Conservation (phyloP, 768 basidiomycete genomes). For the Tylopilus plumbeoviolaceoides region DNA sequence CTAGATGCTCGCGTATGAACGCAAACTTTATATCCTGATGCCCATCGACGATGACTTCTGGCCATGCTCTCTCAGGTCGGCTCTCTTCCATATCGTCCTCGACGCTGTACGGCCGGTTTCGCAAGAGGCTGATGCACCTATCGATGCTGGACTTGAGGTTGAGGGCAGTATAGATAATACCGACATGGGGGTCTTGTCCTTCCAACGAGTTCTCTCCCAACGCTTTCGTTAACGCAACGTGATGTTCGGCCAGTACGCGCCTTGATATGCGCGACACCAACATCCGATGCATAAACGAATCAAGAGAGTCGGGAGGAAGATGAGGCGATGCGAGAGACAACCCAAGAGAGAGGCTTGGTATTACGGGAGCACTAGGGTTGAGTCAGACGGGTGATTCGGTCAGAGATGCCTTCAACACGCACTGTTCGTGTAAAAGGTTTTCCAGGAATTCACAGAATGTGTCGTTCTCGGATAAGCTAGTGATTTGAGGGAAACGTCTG, state of each 20-base stretch:
- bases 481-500: conserved; percentile 70
- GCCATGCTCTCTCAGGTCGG: conserved; percentile 39
- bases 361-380: conserved; percentile 60
- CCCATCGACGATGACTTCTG: conserved; percentile 70
- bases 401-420: conserved; percentile 21
- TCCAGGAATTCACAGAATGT: conserved; percentile 72
- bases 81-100: conserved; percentile 35
- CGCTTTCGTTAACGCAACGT: conserved; percentile 72
- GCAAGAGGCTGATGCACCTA: conserved; percentile 58
- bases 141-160: conserved; percentile 68
- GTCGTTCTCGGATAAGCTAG: conserved; percentile 68
- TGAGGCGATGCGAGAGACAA: conserved; percentile 81
- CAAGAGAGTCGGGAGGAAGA: conserved; percentile 72
- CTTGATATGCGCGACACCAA: conserved; percentile 86
- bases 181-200: conserved; percentile 61
- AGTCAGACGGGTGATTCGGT: conserved; percentile 5
- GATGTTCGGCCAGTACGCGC: conserved; percentile 85
- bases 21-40: conserved; percentile 67
- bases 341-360: conserved; percentile 78
- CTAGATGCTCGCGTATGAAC: conserved; percentile 84
- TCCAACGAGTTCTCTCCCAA: conserved; percentile 35
- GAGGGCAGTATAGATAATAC: conserved; percentile 78
- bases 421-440: conserved; percentile 73
- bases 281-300: conserved; percentile 89
- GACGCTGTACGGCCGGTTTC: conserved; percentile 41